A percentile compares a stretch with the other conserved stretches of the same genome.
phyloP scores from a whole-genome alignment of 2,329 filamentous ascomycete species.

The Zasmidium angulare region DNA sequence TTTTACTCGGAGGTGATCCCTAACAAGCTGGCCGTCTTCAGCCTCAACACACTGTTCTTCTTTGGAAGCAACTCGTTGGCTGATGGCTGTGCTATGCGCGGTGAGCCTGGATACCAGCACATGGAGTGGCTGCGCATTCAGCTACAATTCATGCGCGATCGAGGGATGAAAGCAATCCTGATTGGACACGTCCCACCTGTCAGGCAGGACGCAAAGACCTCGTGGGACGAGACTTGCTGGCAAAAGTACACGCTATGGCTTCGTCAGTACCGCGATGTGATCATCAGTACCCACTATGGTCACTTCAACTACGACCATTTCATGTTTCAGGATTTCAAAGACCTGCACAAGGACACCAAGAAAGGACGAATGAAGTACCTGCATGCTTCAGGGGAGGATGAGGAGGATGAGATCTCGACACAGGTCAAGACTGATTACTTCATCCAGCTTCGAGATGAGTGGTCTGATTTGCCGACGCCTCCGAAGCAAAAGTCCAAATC shows the following conservation, averaged over 20 bases:
- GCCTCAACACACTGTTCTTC: slow-evolving; percentile 87
- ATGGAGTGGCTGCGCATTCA: slow-evolving; percentile 95
- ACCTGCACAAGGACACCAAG: slow-evolving; percentile 63
- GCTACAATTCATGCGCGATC: slow-evolving; percentile 75
- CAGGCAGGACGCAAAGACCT: slow-evolving; percentile 76
- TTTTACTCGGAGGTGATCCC: slow-evolving; percentile 92
- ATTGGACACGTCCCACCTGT: slow-evolving; percentile 94
- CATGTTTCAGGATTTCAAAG: slow-evolving; percentile 79
- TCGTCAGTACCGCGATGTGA: slow-evolving; percentile 84
- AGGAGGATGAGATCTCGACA: slow-evolving; percentile 55
- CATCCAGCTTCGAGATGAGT: slow-evolving; percentile 71
- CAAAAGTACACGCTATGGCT: slow-evolving; percentile 94
- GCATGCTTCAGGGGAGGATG: not conserved
- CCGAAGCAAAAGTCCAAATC: slow-evolving; percentile 26
- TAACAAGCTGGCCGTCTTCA: slow-evolving; percentile 80
- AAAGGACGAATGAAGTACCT: slow-evolving; percentile 41
- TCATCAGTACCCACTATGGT: slow-evolving; percentile 76
- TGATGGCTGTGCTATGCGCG: slow-evolving; percentile 76
- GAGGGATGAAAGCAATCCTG: slow-evolving; percentile 90
- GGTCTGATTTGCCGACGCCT: slow-evolving; percentile 70
- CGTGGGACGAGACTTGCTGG: slow-evolving; percentile 98
- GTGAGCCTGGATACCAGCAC: slow-evolving; percentile 87
- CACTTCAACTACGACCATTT: slow-evolving; percentile 99
- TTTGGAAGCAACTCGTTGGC: slow-evolving; percentile 92
- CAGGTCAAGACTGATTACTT: slow-evolving; percentile 77